Percentiles rank a stretch among this genome's conserved stretches.
phyloP scores from a whole-genome alignment of 208 protist species.

The Strigomonas galati region DNA sequence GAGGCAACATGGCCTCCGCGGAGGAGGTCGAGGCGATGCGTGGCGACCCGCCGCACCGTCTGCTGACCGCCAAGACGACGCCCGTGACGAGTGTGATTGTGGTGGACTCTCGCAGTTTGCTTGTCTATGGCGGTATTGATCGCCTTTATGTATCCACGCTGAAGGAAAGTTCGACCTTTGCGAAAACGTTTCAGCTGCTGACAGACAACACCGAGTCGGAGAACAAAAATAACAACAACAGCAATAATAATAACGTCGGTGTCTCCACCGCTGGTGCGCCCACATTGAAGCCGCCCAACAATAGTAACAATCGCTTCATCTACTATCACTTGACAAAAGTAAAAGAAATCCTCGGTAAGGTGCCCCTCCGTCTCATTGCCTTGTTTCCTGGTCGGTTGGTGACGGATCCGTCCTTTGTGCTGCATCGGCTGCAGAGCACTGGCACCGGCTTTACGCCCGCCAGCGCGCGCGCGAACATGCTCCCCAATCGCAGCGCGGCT shows the following conservation, averaged over 20 bases:
- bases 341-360: not conserved
- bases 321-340: not conserved
- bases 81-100: slow-evolving; percentile 34
- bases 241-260: not conserved
- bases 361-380: not conserved
- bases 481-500: not conserved
- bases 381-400: slow-evolving; percentile 18
- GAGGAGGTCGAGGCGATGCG: slow-evolving; percentile 2
- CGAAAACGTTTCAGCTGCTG: slow-evolving; percentile 38
- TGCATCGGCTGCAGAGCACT: not conserved
- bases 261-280: not conserved
- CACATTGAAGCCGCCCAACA: not conserved
- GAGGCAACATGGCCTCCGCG: not conserved
- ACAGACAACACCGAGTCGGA: slow-evolving; percentile 18
- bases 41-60: slow-evolving; percentile 22
- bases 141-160: slow-evolving; percentile 38
- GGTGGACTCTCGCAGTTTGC: slow-evolving; percentile 27
- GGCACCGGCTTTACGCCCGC: not conserved
- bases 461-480: not conserved
- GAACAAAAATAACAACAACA: too few relatives aligned
- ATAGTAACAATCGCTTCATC: not conserved
- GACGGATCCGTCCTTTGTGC: not conserved
- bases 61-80: slow-evolving; percentile 18
- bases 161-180: slow-evolving; percentile 38
- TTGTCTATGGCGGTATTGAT: slow-evolving; percentile 53